Evolutionary conservation across 2,329 filamentous ascomycete genomes (phyloP).

Genomic region (Shiraia sp.): DNA sequence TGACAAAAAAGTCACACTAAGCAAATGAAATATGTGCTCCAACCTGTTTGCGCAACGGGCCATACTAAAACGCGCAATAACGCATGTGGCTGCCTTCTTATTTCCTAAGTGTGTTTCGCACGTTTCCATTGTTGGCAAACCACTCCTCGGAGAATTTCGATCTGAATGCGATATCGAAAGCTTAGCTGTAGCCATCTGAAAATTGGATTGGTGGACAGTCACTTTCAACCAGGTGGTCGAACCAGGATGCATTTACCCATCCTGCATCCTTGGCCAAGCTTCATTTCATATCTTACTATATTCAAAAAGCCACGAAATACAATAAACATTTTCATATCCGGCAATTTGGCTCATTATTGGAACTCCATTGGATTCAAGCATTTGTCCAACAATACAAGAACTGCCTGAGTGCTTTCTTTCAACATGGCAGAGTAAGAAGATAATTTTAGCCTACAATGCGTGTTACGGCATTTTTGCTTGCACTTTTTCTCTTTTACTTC

Average conservation of each 20-base stretch:
- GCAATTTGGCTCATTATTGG: conserved; percentile 7
- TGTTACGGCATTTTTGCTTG: conserved; percentile 5
- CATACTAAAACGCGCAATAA: too few relatives aligned
- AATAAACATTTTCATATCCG: conserved; percentile 15
- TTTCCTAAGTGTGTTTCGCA: not conserved
- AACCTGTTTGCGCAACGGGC: too few relatives aligned
- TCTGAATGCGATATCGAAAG: not conserved
- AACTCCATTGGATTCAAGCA: not conserved
- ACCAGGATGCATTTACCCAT: conserved; percentile 12
- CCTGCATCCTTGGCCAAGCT: conserved; percentile 1
- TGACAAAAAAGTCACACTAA: not conserved
- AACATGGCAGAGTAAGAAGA: not conserved
- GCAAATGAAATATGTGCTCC: too few relatives aligned
- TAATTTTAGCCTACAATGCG: not conserved
- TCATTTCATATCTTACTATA: conserved; percentile 1
- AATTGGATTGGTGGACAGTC: conserved; percentile 2
- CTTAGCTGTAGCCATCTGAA: not conserved
- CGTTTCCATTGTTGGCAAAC: conserved; percentile 5
- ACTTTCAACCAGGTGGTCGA: too few relatives aligned
- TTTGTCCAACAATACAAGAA: conserved; percentile 6
- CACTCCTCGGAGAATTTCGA: conserved; percentile 6
- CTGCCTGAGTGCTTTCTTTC: not conserved
- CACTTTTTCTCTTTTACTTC: conserved; percentile 4
- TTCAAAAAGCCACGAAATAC: conserved; percentile 6
- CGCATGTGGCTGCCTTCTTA: too few relatives aligned